Conservation (phyloP, 805 yeast species). For the Pichia rugopelliculosa region DNA sequence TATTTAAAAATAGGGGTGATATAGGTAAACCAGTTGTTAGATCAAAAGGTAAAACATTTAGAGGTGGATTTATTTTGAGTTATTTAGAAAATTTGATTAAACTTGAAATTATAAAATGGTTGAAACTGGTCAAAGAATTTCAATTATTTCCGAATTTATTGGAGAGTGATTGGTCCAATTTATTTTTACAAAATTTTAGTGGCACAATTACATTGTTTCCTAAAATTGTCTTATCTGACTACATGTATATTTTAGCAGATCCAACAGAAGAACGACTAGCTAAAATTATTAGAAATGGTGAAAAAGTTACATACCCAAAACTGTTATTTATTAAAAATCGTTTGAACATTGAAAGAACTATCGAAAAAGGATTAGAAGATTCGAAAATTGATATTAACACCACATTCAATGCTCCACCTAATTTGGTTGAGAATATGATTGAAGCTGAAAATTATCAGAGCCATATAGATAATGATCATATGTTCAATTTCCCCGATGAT, state of each 20-base stretch:
- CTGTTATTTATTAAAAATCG: slow-evolving; percentile 58
- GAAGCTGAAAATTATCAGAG: background rate
- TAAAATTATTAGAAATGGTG: slow-evolving; percentile 54
- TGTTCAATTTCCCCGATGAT: background rate
- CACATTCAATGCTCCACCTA: slow-evolving; percentile 5
- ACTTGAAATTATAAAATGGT: slow-evolving; percentile 72
- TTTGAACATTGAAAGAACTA: slow-evolving; percentile 55
- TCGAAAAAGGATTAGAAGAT: slow-evolving; percentile 38
- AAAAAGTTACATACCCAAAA: slow-evolving; percentile 58
- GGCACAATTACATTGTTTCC: slow-evolving; percentile 80
- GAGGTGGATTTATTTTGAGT: slow-evolving; percentile 74
- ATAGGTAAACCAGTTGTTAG: slow-evolving; percentile 73
- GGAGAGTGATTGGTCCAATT: slow-evolving; percentile 75
- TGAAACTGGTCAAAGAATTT: slow-evolving; percentile 54
- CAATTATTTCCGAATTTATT: slow-evolving; percentile 61
- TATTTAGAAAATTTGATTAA: slow-evolving; percentile 65
- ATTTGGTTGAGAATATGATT: slow-evolving; percentile 5
- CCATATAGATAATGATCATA: background rate
- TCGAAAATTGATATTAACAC: slow-evolving; percentile 8
- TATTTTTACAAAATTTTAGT: slow-evolving; percentile 66
- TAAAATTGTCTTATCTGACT: slow-evolving; percentile 49
- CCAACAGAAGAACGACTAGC: slow-evolving; percentile 54
- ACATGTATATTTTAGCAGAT: slow-evolving; percentile 57
- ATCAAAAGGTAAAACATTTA: slow-evolving; percentile 45
- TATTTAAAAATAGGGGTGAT: slow-evolving; percentile 72